Base-by-base conservation (phyloP, 2,329 filamentous ascomycete genomes). In the Diaporthe sp. region DNA sequence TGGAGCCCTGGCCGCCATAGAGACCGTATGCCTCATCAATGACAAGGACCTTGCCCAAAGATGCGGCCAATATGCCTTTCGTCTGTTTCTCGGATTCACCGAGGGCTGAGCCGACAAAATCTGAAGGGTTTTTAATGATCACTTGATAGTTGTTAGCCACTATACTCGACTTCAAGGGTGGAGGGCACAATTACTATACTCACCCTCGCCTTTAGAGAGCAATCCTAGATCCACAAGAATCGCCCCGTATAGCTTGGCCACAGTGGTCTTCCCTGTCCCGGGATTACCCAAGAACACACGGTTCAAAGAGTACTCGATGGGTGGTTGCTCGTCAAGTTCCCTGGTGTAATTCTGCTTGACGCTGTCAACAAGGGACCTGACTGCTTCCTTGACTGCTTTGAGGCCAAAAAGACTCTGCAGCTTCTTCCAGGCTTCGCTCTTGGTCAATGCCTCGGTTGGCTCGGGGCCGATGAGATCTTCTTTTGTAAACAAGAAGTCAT, bases 21-120 rank as follows among this genome's bases (percentile, higher is more conserved):
- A 96, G 85, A 45, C 91, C 90, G 77, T 96, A 96, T 0, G 94
- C 94, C 79, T 97, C 94, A 76, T 96, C 94, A 3, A 96, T 95
- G 19, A 96, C 89, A 0, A 96, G 87, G 0, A 96, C 93, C 77
- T 96, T 96, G 0, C 94, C 94, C 0, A 88, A 77, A 0, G 92
- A 91, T 0, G 91, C 84, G 0, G 89, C 90, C 0, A 96, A 85
- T 9, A 96, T 95, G 0, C 86, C 91, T 77, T 94, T 96, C 0
- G 94, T 96, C 45, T 91, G 90, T 2, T 87, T 85, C 80, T 96
- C 94, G 0, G 94, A 95, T 1, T 88, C 84, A 0, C 94, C 94
- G 0, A 96, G 76, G 0, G 80, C 85, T 12, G 82, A 83, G 0
- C 93, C 93, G 1, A 95, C 84, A 78, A 96, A 96, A 77, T 96